Conservation (phyloP, 371 early-diverging fungal genomes). For the Lichtheimia corymbifera region DNA sequence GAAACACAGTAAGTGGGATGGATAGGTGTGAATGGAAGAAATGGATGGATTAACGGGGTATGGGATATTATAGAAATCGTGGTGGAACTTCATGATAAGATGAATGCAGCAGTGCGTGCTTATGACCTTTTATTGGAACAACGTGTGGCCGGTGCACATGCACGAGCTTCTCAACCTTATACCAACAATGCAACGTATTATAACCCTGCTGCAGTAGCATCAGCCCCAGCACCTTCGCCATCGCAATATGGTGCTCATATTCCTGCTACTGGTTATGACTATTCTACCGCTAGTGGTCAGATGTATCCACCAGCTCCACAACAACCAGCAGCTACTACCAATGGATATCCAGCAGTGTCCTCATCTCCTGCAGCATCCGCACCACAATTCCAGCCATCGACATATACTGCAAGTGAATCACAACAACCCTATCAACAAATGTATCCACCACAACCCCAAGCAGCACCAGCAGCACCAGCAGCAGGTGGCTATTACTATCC, state of each 20-base stretch:
- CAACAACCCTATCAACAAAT: constrained; percentile 7
- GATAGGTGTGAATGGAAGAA: neutral
- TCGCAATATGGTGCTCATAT: neutral
- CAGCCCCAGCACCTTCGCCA: neutral
- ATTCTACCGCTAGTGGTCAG: neutral
- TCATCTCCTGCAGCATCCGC: constrained; percentile 6
- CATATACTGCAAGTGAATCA: constrained; percentile 5
- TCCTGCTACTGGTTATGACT: neutral
- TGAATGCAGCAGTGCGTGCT: constrained; percentile 77
- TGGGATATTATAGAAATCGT: constrained; percentile 39
- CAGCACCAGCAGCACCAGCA: constrained; percentile 22
- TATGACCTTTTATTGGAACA: constrained; percentile 85
- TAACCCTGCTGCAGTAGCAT: constrained; percentile 2
- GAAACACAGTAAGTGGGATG: constrained; percentile 57
- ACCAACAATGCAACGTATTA: constrained; percentile 5
- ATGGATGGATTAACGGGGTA: neutral
- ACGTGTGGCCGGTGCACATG: constrained; percentile 47
- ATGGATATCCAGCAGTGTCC: constrained; percentile 1
- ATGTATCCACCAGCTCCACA: constrained; percentile 4
- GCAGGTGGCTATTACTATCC: constrained; percentile 12
- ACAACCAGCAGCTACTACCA: constrained; percentile 1
- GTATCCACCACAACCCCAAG: constrained; percentile 18
- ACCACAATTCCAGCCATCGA: constrained; percentile 7
- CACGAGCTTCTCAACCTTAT: constrained; percentile 3
- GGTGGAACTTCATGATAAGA: constrained; percentile 75